Evolutionary conservation across 192 early-diverging fungal species (phyloP), one percentile per base, ranked within the genome.

Genomic region (Backusella macrospora): DNA sequence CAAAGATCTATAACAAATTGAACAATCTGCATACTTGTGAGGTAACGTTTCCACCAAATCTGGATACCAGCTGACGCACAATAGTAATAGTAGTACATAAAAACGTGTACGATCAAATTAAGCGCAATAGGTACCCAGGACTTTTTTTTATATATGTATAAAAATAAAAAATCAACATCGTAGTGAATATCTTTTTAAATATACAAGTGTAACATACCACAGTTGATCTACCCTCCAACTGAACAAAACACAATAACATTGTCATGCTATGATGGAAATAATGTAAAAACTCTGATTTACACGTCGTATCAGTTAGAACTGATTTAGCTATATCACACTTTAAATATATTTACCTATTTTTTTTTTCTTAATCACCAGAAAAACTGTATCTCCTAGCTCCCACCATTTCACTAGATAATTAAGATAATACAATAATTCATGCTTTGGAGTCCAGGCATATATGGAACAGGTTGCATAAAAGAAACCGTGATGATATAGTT

Each of bases 271-370:
- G 29, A 34, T 34, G 29, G 29, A 34, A 34, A 2, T 34, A 34
- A 34, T 34, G 29, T 34, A 34, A 34, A 34, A 34, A 34, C 29
- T 34, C 29, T 34, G 29, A 1, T 34, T 34, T 34, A 34, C 29
- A 2, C 29, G 29, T 34, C 2, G 2, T 34, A 34, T 34, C 29
- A 34, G 29, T 34, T 34, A 34, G 29, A 1, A 34, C 29, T 34
- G 2, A 34, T 34, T 34, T 34, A 2, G 2, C 29, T 34, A 34
- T 34, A 34, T 34, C 29, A 34, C 29, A 34, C 29, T 2, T 34
- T 34, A 34, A 78, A 39, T 77, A 81, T 34, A 34, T 34, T 1
- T 34, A 34, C 29, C 29, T 34, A 34, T 1, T 34, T 34, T 34
- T 34, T 34, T 34, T 34, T 34, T 34, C 29, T 34, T 34, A 34